Evolutionary conservation across 2,329 filamentous ascomycete species (phyloP), one percentile per base, ranked within the genome.

Genomic region (Sclerotinia subarctica): DNA sequence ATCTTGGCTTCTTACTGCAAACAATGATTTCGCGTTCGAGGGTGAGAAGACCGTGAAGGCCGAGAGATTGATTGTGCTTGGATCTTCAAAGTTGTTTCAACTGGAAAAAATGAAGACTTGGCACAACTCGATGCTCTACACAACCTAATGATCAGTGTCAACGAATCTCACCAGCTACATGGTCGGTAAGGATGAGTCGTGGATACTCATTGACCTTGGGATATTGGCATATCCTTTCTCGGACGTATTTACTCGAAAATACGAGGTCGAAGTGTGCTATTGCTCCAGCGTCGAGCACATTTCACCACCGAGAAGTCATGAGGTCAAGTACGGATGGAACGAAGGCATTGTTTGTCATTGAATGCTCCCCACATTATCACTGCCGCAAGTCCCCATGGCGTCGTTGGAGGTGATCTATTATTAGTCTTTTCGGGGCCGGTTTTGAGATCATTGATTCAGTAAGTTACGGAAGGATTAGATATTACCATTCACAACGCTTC

Each of bases 131-230:
- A 57, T 38, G 5, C n/a, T 42, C 13, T 13, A 13, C 10, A 44
- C 8, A 11, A 13, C 15, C 38, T 19, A n/a, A 58, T 24, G 15
- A 58, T 58, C 38, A 44, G 38, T 10, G 38, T 38, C 56, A 58
- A 58, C 24, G 17, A 44, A 44, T 5, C 35, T 58, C n/a, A 3
- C 24, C 15, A 11, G 38, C 15, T 32, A 21, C n/a, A 51, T 26
- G n/a, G 32, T 51, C 32, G n/a, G 8, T 35, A 42, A 35, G 15
- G 46, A 24, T 2, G 21, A 38, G 32, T 42, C 46, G 38, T 21
- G 15, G 51, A 38, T 46, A 38, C n/a, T 52, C 32, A 63, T n/a
- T 63, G 46, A 21, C 46, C n/a, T 51, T 38, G 59, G 59, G 59
- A 38, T 13, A 26, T 63, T 51, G 29, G 29, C 1, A 42, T 51